Evolutionary conservation across 225 moss, liverwort and hornwort genomes (phyloP).

Genomic region (Asterella californica): DNA sequence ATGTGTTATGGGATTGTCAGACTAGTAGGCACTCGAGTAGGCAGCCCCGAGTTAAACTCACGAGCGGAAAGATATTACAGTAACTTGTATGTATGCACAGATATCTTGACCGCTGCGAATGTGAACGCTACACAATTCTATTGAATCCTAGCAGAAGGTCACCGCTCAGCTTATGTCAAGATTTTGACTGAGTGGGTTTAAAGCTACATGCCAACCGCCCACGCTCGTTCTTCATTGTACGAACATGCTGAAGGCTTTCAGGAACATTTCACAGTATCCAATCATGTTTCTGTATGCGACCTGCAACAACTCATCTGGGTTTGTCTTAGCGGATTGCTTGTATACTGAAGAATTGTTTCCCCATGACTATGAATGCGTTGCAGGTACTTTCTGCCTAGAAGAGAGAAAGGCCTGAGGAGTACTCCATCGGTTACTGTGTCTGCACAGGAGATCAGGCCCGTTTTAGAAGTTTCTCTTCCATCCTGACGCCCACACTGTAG

Average conservation of each 20-base stretch:
- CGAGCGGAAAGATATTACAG: neutral
- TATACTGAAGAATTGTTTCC: neutral
- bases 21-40: neutral
- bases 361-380: too few species aligned
- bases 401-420: neutral
- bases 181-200: neutral
- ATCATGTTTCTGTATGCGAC: neutral
- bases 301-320: neutral
- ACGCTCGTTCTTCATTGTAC: neutral
- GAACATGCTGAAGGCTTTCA: too few species aligned
- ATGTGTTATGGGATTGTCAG: neutral
- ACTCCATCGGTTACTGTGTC: too few species aligned
- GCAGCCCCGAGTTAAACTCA: neutral
- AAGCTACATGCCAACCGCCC: neutral
- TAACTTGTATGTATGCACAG: neutral
- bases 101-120: neutral
- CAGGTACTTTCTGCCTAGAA: neutral
- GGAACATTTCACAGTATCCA: neutral
- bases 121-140: neutral
- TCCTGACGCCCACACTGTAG: too few species aligned
- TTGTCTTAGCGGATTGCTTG: neutral
- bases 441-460: too few species aligned
- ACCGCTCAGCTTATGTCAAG: neutral
- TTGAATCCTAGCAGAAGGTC: too few species aligned
- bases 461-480: too few species aligned